phyloP scores from a whole-genome alignment of 1,139 yeast genomes.

The Pichia sp. region DNA sequence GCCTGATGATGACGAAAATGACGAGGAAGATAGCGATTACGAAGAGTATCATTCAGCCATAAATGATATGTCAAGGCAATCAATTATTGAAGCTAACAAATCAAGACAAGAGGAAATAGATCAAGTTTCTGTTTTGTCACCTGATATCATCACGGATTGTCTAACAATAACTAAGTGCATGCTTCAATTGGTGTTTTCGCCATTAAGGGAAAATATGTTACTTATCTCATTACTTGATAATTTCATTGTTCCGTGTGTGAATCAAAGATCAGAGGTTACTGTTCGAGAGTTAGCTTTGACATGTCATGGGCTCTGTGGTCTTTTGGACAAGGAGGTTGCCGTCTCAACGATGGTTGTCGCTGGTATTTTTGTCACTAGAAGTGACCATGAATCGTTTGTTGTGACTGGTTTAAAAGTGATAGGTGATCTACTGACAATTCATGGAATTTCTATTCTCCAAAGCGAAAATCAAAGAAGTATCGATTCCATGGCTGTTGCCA shows the following conservation, averaged over 20 bases:
- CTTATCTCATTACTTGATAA: slow-evolving; percentile 71
- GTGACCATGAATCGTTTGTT: slow-evolving; percentile 57
- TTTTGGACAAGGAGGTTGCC: slow-evolving; percentile 65
- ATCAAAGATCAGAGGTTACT: slow-evolving; percentile 49
- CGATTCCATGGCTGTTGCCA: slow-evolving; percentile 53
- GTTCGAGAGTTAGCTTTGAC: slow-evolving; percentile 66
- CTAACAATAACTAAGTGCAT: slow-evolving; percentile 66
- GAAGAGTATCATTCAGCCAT: slow-evolving; percentile 55
- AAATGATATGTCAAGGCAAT: slow-evolving; percentile 26
- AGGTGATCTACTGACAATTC: slow-evolving; percentile 73
- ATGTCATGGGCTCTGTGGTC: slow-evolving; percentile 76
- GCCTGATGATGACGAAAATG: slow-evolving; percentile 24
- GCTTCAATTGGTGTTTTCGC: slow-evolving; percentile 62
- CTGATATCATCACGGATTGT: slow-evolving; percentile 58
- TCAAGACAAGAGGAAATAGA: slow-evolving; percentile 28
- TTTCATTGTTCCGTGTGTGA: slow-evolving; percentile 78
- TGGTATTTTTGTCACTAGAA: slow-evolving; percentile 54
- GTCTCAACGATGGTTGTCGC: slow-evolving; percentile 52
- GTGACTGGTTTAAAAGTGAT: slow-evolving; percentile 63
- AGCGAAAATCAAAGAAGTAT: slow-evolving; percentile 57
- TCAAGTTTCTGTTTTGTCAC: slow-evolving; percentile 40
- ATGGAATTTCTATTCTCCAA: slow-evolving; percentile 60
- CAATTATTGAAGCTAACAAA: slow-evolving; percentile 29
- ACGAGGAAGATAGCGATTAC: slow-evolving; percentile 34
- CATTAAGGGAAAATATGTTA: slow-evolving; percentile 61